Percentiles rank a stretch among this genome's conserved stretches.
Evolutionary conservation across 129 eudicot genomes (phyloP).

Genomic region (Flaveria robusta): DNA sequence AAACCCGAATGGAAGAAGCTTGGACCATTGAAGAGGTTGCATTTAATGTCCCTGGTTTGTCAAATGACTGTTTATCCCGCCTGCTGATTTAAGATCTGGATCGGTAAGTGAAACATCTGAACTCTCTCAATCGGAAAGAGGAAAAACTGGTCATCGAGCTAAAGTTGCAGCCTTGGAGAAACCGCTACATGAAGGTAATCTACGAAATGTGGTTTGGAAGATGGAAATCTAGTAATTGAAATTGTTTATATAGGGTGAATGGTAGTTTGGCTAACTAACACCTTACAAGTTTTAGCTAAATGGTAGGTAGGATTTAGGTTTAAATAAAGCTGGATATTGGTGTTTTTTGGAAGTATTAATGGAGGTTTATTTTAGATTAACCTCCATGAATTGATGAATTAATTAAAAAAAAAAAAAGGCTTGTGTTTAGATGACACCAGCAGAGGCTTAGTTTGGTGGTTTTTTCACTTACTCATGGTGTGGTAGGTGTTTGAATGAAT

Average conservation of each 20-base stretch:
- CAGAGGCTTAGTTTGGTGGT: constrained; percentile 1
- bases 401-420: not conserved
- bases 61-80: constrained; percentile 87
- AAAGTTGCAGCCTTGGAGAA: constrained; percentile 77
- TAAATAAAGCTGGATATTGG: constrained; percentile 35
- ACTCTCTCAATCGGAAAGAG: constrained; percentile 50
- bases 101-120: constrained; percentile 60
- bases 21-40: constrained; percentile 94
- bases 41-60: constrained; percentile 78
- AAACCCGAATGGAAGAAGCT: constrained; percentile 85
- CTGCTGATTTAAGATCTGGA: constrained; percentile 64
- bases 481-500: constrained; percentile 26
- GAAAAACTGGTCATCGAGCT: constrained; percentile 56
- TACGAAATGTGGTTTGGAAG: constrained; percentile 50
- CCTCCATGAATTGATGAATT: constrained; percentile 34
- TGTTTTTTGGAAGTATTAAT: constrained; percentile 29
- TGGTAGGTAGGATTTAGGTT: constrained; percentile 39
- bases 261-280: constrained; percentile 67
- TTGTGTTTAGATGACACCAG: constrained; percentile 24
- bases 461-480: constrained; percentile 33
- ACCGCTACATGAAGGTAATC: constrained; percentile 26
- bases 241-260: constrained; percentile 61
- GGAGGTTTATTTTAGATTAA: constrained; percentile 56
- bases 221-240: constrained; percentile 48
- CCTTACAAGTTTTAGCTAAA: constrained; percentile 39